These are phyloP conservation scores for Acorus calamus DNA, from an alignment of 106 monocot genomes.

Conservation along the genomic window DNA sequence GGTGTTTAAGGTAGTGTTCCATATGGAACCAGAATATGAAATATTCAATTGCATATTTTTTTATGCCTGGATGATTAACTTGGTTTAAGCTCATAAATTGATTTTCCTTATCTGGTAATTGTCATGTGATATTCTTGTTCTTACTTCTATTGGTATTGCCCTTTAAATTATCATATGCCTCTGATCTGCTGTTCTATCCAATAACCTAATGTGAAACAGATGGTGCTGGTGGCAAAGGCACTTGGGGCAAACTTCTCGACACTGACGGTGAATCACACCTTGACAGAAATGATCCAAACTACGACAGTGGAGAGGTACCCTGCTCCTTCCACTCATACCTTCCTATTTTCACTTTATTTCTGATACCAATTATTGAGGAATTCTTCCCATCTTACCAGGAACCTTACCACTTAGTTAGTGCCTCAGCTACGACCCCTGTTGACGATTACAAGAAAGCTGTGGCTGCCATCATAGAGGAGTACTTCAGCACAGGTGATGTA, in stretches of 20 bases:
- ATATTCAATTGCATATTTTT: not conserved
- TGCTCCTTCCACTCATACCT: not conserved
- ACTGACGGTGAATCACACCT: constrained; percentile 37
- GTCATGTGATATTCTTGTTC: no score
- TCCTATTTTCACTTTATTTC: not conserved
- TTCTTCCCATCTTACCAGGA: constrained; percentile 32
- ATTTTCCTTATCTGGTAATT: not conserved
- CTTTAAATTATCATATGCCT: no score
- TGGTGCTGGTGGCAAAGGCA: constrained; percentile 98
- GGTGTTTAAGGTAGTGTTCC: no score
- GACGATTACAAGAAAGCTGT: constrained; percentile 59
- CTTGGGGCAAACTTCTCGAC: constrained; percentile 94
- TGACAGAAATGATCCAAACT: constrained; percentile 92
- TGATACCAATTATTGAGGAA: not conserved
- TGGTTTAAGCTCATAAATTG: not conserved
- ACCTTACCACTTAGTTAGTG: constrained; percentile 65
- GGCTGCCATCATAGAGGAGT: constrained; percentile 55
- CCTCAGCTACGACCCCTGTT: constrained; percentile 36
- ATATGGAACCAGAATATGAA: no score
- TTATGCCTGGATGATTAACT: not conserved
- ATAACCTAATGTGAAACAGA: constrained; percentile 22
- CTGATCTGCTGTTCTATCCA: no score
- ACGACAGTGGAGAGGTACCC: constrained; percentile 89
- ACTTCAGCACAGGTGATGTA: constrained; percentile 76
- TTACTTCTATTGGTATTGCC: no score